These are phyloP conservation scores for Tulasnella sp. DNA, from an alignment of 768 basidiomycete species.

Conservation along the genomic window DNA sequence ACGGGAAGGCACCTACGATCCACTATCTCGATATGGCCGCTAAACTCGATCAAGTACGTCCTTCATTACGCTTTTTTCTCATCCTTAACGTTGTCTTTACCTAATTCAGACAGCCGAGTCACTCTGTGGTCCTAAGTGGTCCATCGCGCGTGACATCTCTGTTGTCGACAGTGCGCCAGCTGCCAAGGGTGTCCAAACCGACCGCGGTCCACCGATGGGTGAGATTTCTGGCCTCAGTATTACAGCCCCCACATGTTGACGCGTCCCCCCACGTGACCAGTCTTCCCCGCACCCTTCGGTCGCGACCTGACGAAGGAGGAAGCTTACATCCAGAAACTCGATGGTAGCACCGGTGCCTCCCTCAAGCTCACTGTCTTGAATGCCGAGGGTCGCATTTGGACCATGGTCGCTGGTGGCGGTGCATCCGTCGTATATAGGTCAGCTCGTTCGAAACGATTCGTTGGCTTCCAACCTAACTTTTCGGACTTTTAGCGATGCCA, in stretches of 20 bases:
- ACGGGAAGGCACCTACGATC: conserved; percentile 59
- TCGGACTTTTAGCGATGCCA: conserved; percentile 40
- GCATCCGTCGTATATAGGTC: conserved; percentile 46
- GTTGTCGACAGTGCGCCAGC: conserved; percentile 47
- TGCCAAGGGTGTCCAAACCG: conserved; percentile 53
- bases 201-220: conserved; percentile 95
- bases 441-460: conserved; percentile 2
- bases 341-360: conserved; percentile 92
- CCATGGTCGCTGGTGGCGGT: conserved; percentile 99
- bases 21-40: conserved; percentile 99
- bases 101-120: conserved; percentile 67
- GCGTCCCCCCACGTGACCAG: conserved; percentile 21
- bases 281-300: conserved; percentile 90
- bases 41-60: conserved; percentile 82
- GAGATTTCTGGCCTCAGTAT: conserved; percentile 18
- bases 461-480: background rate
- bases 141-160: conserved; percentile 82
- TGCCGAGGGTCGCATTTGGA: conserved; percentile 92
- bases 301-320: conserved; percentile 97
- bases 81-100: background rate
- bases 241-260: conserved; percentile 3
- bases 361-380: conserved; percentile 97
- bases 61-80: background rate
- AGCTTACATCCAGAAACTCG: conserved; percentile 97
- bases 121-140: conserved; percentile 98